phyloP scores from a whole-genome alignment of 2,329 filamentous ascomycete species.

The Onygena corvina region DNA sequence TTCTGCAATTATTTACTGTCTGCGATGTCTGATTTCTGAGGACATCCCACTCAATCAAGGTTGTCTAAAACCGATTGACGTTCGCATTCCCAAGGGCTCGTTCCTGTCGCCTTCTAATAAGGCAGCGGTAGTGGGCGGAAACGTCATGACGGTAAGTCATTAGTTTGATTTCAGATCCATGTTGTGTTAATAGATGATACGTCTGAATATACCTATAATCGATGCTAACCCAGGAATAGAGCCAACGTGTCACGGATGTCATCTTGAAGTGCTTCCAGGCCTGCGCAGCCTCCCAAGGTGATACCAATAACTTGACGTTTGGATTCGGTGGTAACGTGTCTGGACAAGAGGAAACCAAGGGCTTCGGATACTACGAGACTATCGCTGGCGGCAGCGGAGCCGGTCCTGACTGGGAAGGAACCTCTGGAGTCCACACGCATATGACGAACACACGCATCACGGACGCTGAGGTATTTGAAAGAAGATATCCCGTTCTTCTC shows the following conservation, averaged over 20 bases:
- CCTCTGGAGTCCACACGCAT: constrained; percentile 65
- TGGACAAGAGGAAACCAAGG: constrained; percentile 43
- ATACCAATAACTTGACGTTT: constrained; percentile 69
- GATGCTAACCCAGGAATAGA: constrained; percentile 21
- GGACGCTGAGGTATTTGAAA: constrained; percentile 66
- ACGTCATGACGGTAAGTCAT: constrained; percentile 51
- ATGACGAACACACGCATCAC: constrained; percentile 83
- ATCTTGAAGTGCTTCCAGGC: constrained; percentile 64
- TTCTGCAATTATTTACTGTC: constrained; percentile 68
- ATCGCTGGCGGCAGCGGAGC: constrained; percentile 68
- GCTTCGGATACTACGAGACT: constrained; percentile 74
- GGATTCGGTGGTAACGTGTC: constrained; percentile 57
- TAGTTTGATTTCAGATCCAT: neutral
- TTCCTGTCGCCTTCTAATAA: constrained; percentile 60
- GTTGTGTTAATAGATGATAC: too few relatives aligned
- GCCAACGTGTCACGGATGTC: constrained; percentile 64
- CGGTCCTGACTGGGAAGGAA: constrained; percentile 59
- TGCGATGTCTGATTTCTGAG: constrained; percentile 61
- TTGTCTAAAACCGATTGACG: constrained; percentile 59
- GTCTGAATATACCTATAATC: neutral
- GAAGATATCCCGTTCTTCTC: constrained; percentile 62
- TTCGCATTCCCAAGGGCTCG: constrained; percentile 56
- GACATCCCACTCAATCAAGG: constrained; percentile 77
- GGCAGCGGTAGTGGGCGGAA: constrained; percentile 67
- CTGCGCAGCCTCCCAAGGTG: constrained; percentile 62